Percentiles rank a stretch among this genome's conserved stretches.
phyloP scores from a whole-genome alignment of 805 yeast genomes.

The Schwanniomyces occidentalis region DNA sequence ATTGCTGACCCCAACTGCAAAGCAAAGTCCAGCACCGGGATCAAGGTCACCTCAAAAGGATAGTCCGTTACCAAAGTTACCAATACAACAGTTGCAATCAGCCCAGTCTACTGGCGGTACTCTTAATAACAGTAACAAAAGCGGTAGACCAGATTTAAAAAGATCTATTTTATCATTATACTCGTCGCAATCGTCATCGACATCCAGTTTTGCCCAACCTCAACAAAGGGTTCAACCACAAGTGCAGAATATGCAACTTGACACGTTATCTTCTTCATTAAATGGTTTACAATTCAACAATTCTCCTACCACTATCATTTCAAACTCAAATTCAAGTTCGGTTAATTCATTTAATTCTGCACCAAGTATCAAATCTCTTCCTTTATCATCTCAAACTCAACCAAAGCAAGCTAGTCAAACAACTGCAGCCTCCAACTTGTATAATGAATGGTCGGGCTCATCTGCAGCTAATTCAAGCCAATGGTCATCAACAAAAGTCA shows the following conservation, averaged over 20 bases:
- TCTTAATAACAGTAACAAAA: slow-evolving; percentile 12
- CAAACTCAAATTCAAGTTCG: slow-evolving; percentile 1
- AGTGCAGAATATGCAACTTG: slow-evolving; percentile 4
- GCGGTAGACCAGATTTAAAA: slow-evolving; percentile 77
- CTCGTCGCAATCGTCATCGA: slow-evolving; percentile 57
- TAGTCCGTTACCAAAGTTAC: not conserved
- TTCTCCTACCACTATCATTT: not conserved
- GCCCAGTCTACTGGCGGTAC: slow-evolving; percentile 40
- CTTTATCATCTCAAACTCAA: slow-evolving; percentile 1
- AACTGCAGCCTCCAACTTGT: slow-evolving; percentile 17
- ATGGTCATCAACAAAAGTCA: slow-evolving; percentile 10
- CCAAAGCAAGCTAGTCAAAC: slow-evolving; percentile 5
- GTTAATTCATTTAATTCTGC: no score
- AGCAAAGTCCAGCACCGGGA: slow-evolving; percentile 13
- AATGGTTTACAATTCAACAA: slow-evolving; percentile 21
- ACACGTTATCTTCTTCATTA: slow-evolving; percentile 22
- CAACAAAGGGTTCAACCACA: slow-evolving; percentile 6
- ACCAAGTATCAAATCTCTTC: not conserved
- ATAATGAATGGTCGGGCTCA: slow-evolving; percentile 38
- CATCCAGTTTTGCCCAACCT: slow-evolving; percentile 30
- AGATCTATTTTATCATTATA: slow-evolving; percentile 89
- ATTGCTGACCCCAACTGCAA: slow-evolving; percentile 13
- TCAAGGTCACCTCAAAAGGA: slow-evolving; percentile 1
- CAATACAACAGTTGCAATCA: slow-evolving; percentile 11
- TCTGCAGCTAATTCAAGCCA: slow-evolving; percentile 10